Evolutionary conservation across 2,329 filamentous ascomycete species (phyloP).

Genomic region (Colletotrichum lentis): DNA sequence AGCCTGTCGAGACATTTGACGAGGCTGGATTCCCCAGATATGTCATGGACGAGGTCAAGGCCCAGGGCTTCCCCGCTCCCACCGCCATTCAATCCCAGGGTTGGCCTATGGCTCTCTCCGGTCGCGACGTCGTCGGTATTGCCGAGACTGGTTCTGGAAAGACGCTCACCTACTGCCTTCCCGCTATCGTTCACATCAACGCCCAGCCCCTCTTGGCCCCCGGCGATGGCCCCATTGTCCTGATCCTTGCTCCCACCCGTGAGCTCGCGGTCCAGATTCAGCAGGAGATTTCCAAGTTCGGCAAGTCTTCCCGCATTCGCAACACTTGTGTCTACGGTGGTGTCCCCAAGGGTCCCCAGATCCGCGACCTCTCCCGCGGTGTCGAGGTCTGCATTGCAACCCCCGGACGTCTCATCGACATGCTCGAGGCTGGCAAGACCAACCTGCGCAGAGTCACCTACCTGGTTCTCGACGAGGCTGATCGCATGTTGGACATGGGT

Average conservation of each 20-base stretch:
- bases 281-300: conserved; percentile 98
- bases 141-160: conserved; percentile 99
- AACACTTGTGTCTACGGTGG: conserved; percentile 99
- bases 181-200: conserved; percentile 99
- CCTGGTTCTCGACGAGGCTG: conserved; percentile 96
- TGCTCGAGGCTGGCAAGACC: conserved; percentile 97
- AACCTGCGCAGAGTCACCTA: conserved; percentile 98
- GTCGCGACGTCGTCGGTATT: conserved; percentile 98
- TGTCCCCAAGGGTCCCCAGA: conserved; percentile 97
- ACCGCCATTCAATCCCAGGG: conserved; percentile 98
- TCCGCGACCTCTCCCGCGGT: conserved; percentile 90
- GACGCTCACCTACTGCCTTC: conserved; percentile 97
- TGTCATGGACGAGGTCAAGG: conserved; percentile 98
- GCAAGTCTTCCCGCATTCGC: conserved; percentile 95
- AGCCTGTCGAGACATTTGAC: conserved; percentile 95
- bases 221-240: conserved; percentile 94
- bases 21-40: conserved; percentile 97
- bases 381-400: conserved; percentile 99
- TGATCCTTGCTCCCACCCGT: conserved; percentile 95
- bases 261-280: conserved; percentile 99
- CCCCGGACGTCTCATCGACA: conserved; percentile 96
- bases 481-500: conserved; percentile 99
- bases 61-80: conserved; percentile 91
- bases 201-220: conserved; percentile 95
- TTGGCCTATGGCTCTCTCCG: conserved; percentile 98